phyloP scores from a whole-genome alignment of 805 yeast genomes.

The Yarrowia hollandica region DNA sequence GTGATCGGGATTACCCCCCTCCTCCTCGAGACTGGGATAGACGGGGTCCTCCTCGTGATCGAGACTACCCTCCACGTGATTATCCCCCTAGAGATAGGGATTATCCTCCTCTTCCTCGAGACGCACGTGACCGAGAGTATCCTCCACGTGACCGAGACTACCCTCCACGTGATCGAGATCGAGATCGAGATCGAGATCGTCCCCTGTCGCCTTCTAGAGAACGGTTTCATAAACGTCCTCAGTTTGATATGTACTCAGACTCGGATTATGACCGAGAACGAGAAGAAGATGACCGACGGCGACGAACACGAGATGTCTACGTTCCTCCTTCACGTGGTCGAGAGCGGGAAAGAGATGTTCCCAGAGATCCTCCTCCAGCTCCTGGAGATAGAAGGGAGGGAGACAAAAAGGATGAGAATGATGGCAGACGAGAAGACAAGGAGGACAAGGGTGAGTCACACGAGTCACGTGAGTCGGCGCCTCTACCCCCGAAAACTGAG shows the following conservation, averaged over 20 bases:
- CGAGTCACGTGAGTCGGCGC: background rate
- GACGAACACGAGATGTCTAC: conserved; percentile 1
- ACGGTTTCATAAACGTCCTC: conserved; percentile 3
- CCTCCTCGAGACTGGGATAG: background rate
- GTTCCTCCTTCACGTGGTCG: background rate
- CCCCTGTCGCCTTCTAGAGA: background rate
- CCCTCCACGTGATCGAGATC: background rate
- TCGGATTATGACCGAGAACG: conserved; percentile 19
- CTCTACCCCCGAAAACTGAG: no score
- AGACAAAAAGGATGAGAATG: background rate
- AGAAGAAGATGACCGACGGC: conserved; percentile 1
- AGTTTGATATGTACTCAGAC: conserved; percentile 9
- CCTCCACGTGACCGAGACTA: background rate
- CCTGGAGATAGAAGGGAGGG: background rate
- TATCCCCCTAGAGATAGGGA: conserved; percentile 6
- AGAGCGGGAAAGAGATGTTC: background rate
- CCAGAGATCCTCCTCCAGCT: background rate
- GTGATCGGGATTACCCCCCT: background rate
- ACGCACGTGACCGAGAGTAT: conserved; percentile 1
- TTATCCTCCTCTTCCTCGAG: conserved; percentile 1
- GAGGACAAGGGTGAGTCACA: background rate
- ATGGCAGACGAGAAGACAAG: no score
- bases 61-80: background rate
- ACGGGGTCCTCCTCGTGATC: background rate
- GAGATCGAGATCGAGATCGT: background rate